Conservation (phyloP, 2,329 filamentous ascomycete genomes). For the Ceratocystis colombiana region DNA sequence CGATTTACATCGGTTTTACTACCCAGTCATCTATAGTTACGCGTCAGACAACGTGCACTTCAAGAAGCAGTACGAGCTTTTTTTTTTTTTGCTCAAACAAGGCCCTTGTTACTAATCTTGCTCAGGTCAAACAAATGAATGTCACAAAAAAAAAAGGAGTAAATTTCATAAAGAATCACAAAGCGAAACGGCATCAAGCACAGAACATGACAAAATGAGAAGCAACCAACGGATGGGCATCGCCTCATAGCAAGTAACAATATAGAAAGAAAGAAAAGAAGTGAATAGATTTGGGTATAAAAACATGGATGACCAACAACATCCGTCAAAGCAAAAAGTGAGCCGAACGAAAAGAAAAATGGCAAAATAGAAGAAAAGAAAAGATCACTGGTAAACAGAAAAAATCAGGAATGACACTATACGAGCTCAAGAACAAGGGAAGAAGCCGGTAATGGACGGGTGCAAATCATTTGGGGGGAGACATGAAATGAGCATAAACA, state of each 20-base stretch:
- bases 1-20: background rate
- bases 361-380: conserved; percentile 22
- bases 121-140: background rate
- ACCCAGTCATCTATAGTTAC: background rate
- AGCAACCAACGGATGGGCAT: background rate
- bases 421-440: background rate
- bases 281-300: conserved; percentile 17
- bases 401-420: background rate
- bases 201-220: conserved; percentile 1
- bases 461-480: conserved; percentile 18
- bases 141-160: background rate
- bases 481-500: conserved; percentile 18
- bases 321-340: conserved; percentile 20
- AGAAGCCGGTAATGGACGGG: background rate
- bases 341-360: conserved; percentile 22
- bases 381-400: background rate
- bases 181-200: conserved; percentile 12
- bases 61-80: background rate
- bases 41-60: background rate
- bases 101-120: no score
- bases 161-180: background rate
- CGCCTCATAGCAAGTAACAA: background rate
- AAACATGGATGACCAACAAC: conserved; percentile 16
- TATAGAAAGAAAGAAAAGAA: conserved; percentile 14
- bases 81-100: background rate